Evolutionary conservation across 192 early-diverging fungal genomes (phyloP), one percentile per base, ranked within the genome.

Genomic region (Cladochytrium replicatum): DNA sequence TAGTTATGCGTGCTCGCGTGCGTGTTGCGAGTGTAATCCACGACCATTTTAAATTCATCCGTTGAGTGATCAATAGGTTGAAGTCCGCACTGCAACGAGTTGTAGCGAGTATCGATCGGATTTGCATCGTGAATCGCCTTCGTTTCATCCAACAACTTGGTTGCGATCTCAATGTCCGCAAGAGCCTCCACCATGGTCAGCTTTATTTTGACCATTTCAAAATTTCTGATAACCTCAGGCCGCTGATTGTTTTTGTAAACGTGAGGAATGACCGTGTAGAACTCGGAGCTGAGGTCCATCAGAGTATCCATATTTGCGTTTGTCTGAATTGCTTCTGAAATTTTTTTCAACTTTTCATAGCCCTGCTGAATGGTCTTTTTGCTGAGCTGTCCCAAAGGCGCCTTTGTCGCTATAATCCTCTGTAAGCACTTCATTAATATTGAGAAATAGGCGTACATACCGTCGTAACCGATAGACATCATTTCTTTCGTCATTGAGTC

Each of bases 251-350:
- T 58, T 9, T 26, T 57, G 60, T 85, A 79, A 2, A 57, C 71
- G 32, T 84, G 83, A 2, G 88, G 88, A 29, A 90, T 82, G 19
- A 83, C 67, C 11, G 82, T 76, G 54, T 88, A 86, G 42, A 83
- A 87, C 3, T 74, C 52, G 58, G 21, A 77, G 59, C 5, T 66
- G 27, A 21, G 17, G 26, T 56, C 52, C 31, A 68, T 40, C 17
- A 58, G 17, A 4, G 22, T 19, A n/a, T 23, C 37, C 26, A 24
- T 50, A 23, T 11, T 49, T 40, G 13, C 2, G 17, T 9, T 34
- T 29, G n/a, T 7, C 22, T 22, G n/a, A 4, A 80, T 22, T 27
- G 64, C 70, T 2, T 65, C 60, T 19, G 71, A 54, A 27, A 89
- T 72, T 47, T 63, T 23, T 31, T 72, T 75, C 32, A 89, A 61